phyloP scores from a whole-genome alignment of 345 rosid genomes.

The Pugionium cornutum region DNA sequence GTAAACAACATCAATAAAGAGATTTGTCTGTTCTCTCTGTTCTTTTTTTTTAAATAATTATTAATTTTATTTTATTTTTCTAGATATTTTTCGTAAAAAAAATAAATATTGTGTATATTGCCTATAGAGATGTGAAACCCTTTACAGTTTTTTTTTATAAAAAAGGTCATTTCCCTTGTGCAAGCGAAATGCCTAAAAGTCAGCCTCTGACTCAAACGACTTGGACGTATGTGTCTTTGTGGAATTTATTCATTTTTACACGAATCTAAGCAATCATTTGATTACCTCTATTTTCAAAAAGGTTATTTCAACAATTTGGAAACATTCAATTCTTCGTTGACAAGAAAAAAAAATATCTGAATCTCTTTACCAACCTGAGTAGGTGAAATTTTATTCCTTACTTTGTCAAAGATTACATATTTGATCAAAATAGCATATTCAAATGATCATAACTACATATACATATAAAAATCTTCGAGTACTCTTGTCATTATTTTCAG shows the following conservation, averaged over 20 bases:
- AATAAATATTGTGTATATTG: no score
- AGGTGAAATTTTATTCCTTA: conserved; percentile 5
- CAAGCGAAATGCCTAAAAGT: conserved; percentile 13
- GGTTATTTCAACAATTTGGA: conserved; percentile 17
- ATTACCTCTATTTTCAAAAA: not conserved
- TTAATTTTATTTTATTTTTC: no score
- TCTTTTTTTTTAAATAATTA: no score
- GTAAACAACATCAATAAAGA: no score
- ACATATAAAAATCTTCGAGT: not conserved
- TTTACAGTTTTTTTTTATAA: no score
- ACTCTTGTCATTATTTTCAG: not conserved
- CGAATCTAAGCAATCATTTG: not conserved
- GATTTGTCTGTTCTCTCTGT: no score
- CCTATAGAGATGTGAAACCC: no score
- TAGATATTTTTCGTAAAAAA: no score
- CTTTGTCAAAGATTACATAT: conserved; percentile 20
- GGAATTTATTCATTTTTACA: conserved; percentile 17
- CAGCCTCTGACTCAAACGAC: conserved; percentile 13
- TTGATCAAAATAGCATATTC: not conserved
- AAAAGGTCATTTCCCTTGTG: conserved; percentile 14
- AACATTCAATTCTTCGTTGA: not conserved
- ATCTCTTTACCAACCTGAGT: not conserved
- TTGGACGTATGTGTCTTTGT: conserved; percentile 3
- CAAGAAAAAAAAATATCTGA: not conserved
- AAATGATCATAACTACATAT: not conserved